Conservation (phyloP, 1,284 basidiomycete species). For the Ustilago cynodontis region DNA sequence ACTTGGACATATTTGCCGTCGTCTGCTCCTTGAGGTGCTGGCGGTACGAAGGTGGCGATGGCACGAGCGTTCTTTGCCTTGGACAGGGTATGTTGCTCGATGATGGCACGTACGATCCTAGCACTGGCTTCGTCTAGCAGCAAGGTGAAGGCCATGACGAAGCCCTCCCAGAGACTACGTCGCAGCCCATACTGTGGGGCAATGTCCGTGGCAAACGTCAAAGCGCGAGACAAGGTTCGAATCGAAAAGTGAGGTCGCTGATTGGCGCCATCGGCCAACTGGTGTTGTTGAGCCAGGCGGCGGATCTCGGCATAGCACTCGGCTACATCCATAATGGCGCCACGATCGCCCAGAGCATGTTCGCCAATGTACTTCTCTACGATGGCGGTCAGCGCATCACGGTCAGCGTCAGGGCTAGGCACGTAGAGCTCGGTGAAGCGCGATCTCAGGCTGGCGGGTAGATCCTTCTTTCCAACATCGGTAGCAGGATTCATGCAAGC, state of each 20-base stretch:
- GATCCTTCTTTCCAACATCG: slow-evolving; percentile 97
- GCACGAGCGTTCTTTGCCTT: slow-evolving; percentile 79
- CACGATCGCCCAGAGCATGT: slow-evolving; percentile 84
- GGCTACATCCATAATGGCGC: slow-evolving; percentile 88
- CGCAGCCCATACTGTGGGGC: slow-evolving; percentile 80
- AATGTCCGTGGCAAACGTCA: slow-evolving; percentile 90
- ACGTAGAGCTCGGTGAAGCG: slow-evolving; percentile 97
- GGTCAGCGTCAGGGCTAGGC: slow-evolving; percentile 89
- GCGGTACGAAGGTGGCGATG: slow-evolving; percentile 58
- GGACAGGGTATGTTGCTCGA: slow-evolving; percentile 83
- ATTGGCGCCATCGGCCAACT: slow-evolving; percentile 93
- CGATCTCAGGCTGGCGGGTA: slow-evolving; percentile 88
- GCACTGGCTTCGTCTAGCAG: slow-evolving; percentile 84
- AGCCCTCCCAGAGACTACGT: slow-evolving; percentile 93
- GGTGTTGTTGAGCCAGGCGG: slow-evolving; percentile 80
- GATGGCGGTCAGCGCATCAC: slow-evolving; percentile 88
- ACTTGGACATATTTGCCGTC: slow-evolving; percentile 76
- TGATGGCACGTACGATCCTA: slow-evolving; percentile 78
- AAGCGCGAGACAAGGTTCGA: slow-evolving; percentile 90
- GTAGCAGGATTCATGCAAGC: slow-evolving; percentile 99
- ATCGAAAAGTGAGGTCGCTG: slow-evolving; percentile 97
- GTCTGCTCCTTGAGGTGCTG: slow-evolving; percentile 42
- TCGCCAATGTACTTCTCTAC: slow-evolving; percentile 91
- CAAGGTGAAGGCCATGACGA: slow-evolving; percentile 98
- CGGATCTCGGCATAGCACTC: slow-evolving; percentile 91